Evolutionary conservation across 352 stramenopile species (phyloP).

Genomic region (Globisporangium recalcitrans): DNA sequence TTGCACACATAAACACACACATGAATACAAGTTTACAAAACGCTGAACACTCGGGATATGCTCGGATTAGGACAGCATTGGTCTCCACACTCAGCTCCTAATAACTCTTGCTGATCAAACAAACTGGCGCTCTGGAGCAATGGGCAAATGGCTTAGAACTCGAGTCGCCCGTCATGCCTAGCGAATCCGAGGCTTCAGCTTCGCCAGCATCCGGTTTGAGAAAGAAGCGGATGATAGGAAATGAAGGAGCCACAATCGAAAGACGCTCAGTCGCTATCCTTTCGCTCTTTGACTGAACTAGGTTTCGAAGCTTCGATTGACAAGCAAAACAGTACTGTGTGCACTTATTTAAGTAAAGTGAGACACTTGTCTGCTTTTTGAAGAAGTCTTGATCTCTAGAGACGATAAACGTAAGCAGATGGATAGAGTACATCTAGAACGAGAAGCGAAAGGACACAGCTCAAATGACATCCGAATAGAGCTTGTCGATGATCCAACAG

Average conservation of each 20-base stretch:
- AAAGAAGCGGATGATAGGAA: background rate
- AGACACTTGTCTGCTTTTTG: background rate
- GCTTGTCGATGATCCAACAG: background rate
- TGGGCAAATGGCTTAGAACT: background rate
- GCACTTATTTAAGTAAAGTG: background rate
- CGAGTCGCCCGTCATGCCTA: background rate
- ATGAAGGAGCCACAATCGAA: slow-evolving; percentile 6
- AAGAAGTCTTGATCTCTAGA: background rate
- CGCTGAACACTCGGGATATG: slow-evolving; percentile 3
- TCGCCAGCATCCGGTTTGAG: background rate
- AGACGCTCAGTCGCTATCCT: slow-evolving; percentile 1
- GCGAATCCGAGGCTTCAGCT: background rate
- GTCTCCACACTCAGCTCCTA: background rate
- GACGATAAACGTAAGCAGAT: background rate
- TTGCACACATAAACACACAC: background rate
- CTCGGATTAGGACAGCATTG: background rate
- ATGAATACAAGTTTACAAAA: background rate
- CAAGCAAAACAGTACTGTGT: background rate
- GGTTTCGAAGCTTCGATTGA: slow-evolving; percentile 6
- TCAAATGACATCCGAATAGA: background rate
- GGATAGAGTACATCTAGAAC: background rate
- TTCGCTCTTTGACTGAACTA: background rate
- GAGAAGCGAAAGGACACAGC: background rate
- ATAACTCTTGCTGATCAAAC: background rate
- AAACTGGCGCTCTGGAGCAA: background rate